Percentiles rank a stretch among this genome's conserved stretches.
These are phyloP conservation scores for Pyrenula massariospora DNA, from an alignment of 495 filamentous ascomycete species.

Conservation along the genomic window DNA sequence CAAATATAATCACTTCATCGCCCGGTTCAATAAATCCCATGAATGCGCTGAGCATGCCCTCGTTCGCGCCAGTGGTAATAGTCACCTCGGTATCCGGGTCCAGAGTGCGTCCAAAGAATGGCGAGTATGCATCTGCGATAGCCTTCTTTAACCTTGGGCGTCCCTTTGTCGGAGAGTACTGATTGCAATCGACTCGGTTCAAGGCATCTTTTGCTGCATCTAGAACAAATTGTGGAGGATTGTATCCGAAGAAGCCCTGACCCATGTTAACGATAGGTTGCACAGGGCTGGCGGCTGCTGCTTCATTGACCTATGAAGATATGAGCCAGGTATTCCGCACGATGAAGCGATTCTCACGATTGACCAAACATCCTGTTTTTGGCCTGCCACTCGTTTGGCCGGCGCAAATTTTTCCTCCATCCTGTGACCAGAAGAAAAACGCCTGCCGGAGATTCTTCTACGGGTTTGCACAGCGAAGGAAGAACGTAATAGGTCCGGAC, in stretches of 20 bases:
- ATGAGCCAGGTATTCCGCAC: slow-evolving; percentile 5
- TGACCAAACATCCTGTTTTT: slow-evolving; percentile 90
- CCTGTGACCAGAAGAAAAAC: neutral
- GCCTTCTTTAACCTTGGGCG: slow-evolving; percentile 84
- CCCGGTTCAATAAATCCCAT: slow-evolving; percentile 93
- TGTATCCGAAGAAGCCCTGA: slow-evolving; percentile 56
- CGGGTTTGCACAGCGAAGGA: too few species aligned
- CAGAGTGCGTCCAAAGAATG: slow-evolving; percentile 65
- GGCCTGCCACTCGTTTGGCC: slow-evolving; percentile 65
- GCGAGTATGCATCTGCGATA: slow-evolving; percentile 79
- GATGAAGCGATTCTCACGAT: neutral
- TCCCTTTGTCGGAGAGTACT: slow-evolving; percentile 93
- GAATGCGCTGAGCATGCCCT: slow-evolving; percentile 94
- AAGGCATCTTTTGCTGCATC: slow-evolving; percentile 84
- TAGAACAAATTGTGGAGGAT: slow-evolving; percentile 83
- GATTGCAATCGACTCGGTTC: slow-evolving; percentile 92
- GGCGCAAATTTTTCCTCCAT: slow-evolving; percentile 38
- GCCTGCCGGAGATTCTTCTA: too few species aligned
- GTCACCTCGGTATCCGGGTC: slow-evolving; percentile 86
- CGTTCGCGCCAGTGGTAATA: slow-evolving; percentile 93
- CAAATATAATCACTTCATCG: slow-evolving; percentile 95
- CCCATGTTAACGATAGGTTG: slow-evolving; percentile 55
- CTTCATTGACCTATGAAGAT: slow-evolving; percentile 79
- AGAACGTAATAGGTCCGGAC: too few species aligned
- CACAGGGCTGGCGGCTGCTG: slow-evolving; percentile 66